Conservation (phyloP, 202 grass and related monocot species). For the Carex arenaria region DNA sequence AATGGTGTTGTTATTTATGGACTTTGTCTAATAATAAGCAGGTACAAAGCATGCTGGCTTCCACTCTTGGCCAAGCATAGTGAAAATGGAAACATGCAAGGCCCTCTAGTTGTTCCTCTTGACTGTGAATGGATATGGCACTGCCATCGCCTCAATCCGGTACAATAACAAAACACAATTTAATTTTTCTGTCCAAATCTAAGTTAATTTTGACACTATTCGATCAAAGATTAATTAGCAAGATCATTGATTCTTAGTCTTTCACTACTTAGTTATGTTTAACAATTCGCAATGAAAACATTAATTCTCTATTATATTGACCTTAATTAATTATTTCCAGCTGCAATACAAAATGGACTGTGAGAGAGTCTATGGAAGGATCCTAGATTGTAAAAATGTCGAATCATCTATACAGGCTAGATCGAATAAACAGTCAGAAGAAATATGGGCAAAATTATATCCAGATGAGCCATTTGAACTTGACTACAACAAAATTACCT, state of each 20-base stretch:
- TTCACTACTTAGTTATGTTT: neutral
- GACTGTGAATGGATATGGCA: no score
- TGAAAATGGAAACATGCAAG: no score
- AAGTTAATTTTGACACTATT: no score
- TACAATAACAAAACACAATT: no score
- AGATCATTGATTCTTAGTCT: neutral
- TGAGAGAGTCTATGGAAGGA: slow-evolving; percentile 56
- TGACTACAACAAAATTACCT: slow-evolving; percentile 3
- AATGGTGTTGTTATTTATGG: no score
- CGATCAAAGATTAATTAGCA: no score
- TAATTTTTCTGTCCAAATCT: no score
- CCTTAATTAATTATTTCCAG: slow-evolving; percentile 22
- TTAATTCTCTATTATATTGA: neutral
- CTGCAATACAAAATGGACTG: slow-evolving; percentile 71
- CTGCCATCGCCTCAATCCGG: no score
- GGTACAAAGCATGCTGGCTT: no score
- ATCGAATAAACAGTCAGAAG: slow-evolving; percentile 36
- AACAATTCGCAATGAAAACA: neutral
- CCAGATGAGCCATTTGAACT: slow-evolving; percentile 63
- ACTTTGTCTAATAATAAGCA: no score
- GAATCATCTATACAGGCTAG: slow-evolving; percentile 34
- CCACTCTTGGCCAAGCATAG: no score
- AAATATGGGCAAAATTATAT: slow-evolving; percentile 55
- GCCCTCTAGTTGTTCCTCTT: no score
- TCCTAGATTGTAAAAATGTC: slow-evolving; percentile 47